Conservation (phyloP, 768 basidiomycete species). For the Lyophyllum semitale region DNA sequence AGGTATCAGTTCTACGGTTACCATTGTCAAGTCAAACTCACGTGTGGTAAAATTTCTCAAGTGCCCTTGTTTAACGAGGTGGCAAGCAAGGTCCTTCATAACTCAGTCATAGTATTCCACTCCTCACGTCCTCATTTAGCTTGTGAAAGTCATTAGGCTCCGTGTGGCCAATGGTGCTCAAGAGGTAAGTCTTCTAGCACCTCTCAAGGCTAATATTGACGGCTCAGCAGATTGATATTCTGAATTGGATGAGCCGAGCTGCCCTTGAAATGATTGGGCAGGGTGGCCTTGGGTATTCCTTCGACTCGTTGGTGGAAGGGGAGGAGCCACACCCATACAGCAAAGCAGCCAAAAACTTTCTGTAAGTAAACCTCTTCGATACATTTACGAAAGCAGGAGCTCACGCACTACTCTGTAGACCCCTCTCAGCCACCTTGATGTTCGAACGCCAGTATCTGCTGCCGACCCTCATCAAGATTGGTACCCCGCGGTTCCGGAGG, state of each 20-base stretch:
- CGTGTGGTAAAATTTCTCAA: constrained; percentile 14
- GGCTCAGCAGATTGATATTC: constrained; percentile 21
- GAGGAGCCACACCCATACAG: constrained; percentile 27
- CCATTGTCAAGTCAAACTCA: too few relatives aligned
- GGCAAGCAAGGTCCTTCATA: constrained; percentile 7
- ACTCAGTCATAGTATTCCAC: not conserved
- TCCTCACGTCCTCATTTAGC: not conserved
- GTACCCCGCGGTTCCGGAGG: constrained; percentile 33
- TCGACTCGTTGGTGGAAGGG: constrained; percentile 27
- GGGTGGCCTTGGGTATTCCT: constrained; percentile 30
- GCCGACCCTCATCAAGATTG: constrained; percentile 28
- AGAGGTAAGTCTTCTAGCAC: constrained; percentile 6
- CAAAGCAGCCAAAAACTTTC: constrained; percentile 23
- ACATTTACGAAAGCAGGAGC: not conserved
- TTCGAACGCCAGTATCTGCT: constrained; percentile 19
- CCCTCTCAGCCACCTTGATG: not conserved
- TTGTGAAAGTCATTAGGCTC: constrained; percentile 1
- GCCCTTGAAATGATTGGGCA: constrained; percentile 32
- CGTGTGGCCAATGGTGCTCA: constrained; percentile 9
- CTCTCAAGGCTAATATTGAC: not conserved
- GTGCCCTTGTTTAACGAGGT: constrained; percentile 21
- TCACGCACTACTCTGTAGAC: not conserved
- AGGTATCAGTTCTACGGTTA: constrained; percentile 12
- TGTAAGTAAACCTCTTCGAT: constrained; percentile 17
- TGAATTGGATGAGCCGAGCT: constrained; percentile 27